A percentile compares a stretch with the other conserved stretches of the same genome.
phyloP scores from a whole-genome alignment of 169 alveolate genomes.

The Plasmodium cynomolgi region DNA sequence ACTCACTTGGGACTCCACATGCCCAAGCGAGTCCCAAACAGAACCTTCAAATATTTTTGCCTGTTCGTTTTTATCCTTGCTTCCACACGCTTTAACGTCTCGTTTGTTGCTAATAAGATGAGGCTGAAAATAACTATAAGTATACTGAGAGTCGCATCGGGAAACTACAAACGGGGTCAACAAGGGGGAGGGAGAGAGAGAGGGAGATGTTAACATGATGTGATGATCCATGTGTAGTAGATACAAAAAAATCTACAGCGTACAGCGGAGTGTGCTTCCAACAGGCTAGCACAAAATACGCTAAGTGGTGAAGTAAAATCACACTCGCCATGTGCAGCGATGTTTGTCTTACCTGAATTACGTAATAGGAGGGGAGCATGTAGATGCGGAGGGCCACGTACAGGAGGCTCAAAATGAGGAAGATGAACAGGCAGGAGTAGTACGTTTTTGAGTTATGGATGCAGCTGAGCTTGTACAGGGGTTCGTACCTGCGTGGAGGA shows the following conservation, averaged over 20 bases:
- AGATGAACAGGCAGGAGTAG: constrained; percentile 34
- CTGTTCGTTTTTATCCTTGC: constrained; percentile 33
- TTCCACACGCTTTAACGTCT: constrained; percentile 53
- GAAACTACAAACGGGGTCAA: neutral
- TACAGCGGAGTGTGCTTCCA: neutral
- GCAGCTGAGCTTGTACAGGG: constrained; percentile 25
- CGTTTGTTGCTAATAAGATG: constrained; percentile 28
- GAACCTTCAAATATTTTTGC: constrained; percentile 72
- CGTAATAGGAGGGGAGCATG: constrained; percentile 25
- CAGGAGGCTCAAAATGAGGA: constrained; percentile 33
- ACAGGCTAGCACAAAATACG: too few relatives aligned
- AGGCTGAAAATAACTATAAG: neutral
- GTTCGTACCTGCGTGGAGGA: constrained; percentile 16
- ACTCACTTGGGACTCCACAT: constrained; percentile 78
- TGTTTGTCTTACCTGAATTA: constrained; percentile 9
- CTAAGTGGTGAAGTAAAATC: too few relatives aligned
- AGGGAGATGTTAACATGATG: neutral
- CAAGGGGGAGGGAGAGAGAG: neutral
- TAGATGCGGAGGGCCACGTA: constrained; percentile 18
- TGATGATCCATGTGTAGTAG: neutral
- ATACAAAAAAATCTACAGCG: neutral
- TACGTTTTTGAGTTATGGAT: constrained; percentile 43
- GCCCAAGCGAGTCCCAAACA: constrained; percentile 77
- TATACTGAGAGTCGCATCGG: constrained; percentile 28
- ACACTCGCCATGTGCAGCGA: too few relatives aligned